These are phyloP conservation scores for Pholiota molesta DNA, from an alignment of 768 basidiomycete genomes.

Conservation along the genomic window DNA sequence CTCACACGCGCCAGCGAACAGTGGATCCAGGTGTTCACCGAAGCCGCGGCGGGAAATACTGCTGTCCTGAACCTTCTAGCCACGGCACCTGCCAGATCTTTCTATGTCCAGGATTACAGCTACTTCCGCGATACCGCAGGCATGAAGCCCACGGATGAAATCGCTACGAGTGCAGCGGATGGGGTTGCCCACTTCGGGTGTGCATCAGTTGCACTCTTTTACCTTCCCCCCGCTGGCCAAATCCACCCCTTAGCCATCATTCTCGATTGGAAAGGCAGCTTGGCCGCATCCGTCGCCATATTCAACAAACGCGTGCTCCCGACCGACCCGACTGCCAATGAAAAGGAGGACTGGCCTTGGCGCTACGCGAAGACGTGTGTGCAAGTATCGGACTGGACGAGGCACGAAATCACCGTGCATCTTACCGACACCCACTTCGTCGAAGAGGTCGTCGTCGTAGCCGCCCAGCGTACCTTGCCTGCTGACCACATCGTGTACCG, in stretches of 20 bases:
- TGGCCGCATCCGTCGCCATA: constrained; percentile 29
- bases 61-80: constrained; percentile 17
- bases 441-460: constrained; percentile 33
- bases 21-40: constrained; percentile 24
- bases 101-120: constrained; percentile 30
- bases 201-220: constrained; percentile 31
- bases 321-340: constrained; percentile 13
- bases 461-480: constrained; percentile 28
- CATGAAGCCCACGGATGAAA: constrained; percentile 13
- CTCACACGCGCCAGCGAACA: constrained; percentile 22
- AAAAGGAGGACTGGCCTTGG: constrained; percentile 34
- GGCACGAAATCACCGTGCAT: constrained; percentile 31
- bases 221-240: constrained; percentile 26
- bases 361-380: constrained; percentile 34
- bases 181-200: constrained; percentile 22
- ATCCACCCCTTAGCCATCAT: constrained; percentile 34
- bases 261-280: constrained; percentile 31
- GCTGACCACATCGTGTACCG: constrained; percentile 28
- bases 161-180: constrained; percentile 6
- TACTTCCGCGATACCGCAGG: constrained; percentile 26
- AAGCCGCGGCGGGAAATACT: constrained; percentile 16
- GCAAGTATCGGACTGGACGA: constrained; percentile 32
- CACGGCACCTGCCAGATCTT: constrained; percentile 8
- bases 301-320: constrained; percentile 28
- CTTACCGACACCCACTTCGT: constrained; percentile 33